phyloP scores from a whole-genome alignment of 73 alveolate species.

The Vitrella brassicaformis region DNA sequence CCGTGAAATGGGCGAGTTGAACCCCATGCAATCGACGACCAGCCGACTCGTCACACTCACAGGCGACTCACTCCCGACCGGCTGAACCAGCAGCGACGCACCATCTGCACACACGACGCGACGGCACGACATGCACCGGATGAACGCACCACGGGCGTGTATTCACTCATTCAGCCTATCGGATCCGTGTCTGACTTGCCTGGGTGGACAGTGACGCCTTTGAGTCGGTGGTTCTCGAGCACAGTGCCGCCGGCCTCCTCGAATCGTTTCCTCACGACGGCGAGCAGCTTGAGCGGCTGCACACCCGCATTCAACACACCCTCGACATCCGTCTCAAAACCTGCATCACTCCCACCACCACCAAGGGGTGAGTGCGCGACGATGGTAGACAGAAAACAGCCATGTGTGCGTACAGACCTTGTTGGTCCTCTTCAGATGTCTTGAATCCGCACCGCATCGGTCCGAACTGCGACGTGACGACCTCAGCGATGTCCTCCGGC shows the following conservation, averaged over 20 bases:
- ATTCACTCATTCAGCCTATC: too few relatives aligned
- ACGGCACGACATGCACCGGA: not conserved
- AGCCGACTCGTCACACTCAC: not conserved
- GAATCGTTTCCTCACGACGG: constrained; percentile 5
- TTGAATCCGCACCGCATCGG: not conserved
- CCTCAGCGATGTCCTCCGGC: not conserved
- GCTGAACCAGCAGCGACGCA: not conserved
- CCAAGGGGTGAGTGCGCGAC: not conserved
- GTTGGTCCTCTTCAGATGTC: not conserved
- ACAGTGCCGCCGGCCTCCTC: constrained; percentile 11
- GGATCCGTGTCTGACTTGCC: too few relatives aligned
- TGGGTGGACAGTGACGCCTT: too few relatives aligned
- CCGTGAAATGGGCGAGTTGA: constrained; percentile 20
- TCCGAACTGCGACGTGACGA: not conserved
- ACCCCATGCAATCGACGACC: constrained; percentile 31
- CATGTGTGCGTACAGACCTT: not conserved
- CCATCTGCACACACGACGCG: constrained; percentile 5
- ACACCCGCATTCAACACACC: not conserved
- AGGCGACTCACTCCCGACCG: not conserved
- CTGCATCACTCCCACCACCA: not conserved
- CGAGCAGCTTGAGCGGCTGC: constrained; percentile 8
- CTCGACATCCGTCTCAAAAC: not conserved
- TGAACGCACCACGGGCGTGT: not conserved
- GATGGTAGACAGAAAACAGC: not conserved
- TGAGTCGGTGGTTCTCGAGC: constrained; percentile 5